Evolutionary conservation across 768 basidiomycete genomes (phyloP), one percentile per base, ranked within the genome.

Genomic region (Lepiota brunneoincarnata): DNA sequence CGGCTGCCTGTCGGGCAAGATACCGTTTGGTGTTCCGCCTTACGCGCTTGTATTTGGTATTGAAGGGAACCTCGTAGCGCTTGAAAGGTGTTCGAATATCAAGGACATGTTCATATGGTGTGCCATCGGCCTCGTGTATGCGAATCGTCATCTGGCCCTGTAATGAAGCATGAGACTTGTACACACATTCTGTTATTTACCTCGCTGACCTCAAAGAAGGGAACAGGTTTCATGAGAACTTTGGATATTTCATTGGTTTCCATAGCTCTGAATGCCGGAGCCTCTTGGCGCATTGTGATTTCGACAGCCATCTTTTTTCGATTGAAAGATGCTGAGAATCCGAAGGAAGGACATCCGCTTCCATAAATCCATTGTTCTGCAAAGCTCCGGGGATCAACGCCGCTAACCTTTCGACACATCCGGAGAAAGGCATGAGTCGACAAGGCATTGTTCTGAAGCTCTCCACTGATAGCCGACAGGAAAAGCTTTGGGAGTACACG

Each of bases 311-410:
- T 97, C 72, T 94, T 93, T 79, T 98, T 98, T 64, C 94, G 79
- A 67, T 98, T 96, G 72, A 98, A 98, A 34, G 85, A 86, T 0
- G 96, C 93, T 11, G 85, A 83, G 67, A 99, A 90, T 0, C 81
- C 83, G 66, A 99, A 94, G 2, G 86, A 80, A 0, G 97, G 97
- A 67, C 94, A 97, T 18, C 97, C 97, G 67, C 91, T 93, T 11
- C 95, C 95, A 64, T 94, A 97, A 58, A 99, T 93, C 97, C 97
- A 99, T 68, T 98, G 96, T 64, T 98, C 94, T n/a, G 93, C 91
- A 65, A 99, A 99, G 24, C 83, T 81, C 51, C 89, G 80, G 20
- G 89, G 80, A 64, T 98, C 96, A 15, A 92, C 88, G 9, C 94
- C 92, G 64, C 91, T 91, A 57, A 95, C 89, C 70, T 95, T 98